A percentile compares a stretch with the other conserved stretches of the same genome.
Conservation (phyloP, 1,284 basidiomycete genomes). For the Trametes hirsuta region DNA sequence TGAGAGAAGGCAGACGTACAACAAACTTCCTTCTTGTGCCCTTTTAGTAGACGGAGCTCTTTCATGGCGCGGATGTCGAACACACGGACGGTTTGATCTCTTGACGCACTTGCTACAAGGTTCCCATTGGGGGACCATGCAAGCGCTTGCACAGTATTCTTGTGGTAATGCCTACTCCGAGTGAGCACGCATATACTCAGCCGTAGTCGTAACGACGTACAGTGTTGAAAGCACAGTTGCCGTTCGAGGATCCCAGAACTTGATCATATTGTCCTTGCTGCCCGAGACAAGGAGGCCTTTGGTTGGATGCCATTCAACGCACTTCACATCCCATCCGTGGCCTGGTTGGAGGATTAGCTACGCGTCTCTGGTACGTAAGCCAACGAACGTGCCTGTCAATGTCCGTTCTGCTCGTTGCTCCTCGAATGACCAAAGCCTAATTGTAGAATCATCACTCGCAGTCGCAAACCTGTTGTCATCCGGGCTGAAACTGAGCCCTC, state of each 20-base stretch:
- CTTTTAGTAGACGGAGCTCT: slow-evolving; percentile 88
- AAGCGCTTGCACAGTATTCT: slow-evolving; percentile 94
- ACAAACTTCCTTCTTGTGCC: slow-evolving; percentile 98
- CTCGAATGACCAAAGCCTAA: slow-evolving; percentile 96
- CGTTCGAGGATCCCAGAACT: slow-evolving; percentile 98
- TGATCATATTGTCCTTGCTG: slow-evolving; percentile 97
- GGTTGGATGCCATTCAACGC: slow-evolving; percentile 97
- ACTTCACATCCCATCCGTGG: slow-evolving; percentile 99
- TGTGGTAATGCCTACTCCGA: slow-evolving; percentile 85
- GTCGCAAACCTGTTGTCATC: slow-evolving; percentile 93
- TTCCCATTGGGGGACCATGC: slow-evolving; percentile 95
- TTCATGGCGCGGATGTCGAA: slow-evolving; percentile 99
- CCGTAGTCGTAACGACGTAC: slow-evolving; percentile 47
- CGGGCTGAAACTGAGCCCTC: slow-evolving; percentile 90
- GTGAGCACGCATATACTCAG: neutral
- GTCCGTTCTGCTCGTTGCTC: slow-evolving; percentile 88
- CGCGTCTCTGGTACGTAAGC: neutral
- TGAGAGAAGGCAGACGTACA: slow-evolving; percentile 50
- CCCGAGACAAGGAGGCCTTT: slow-evolving; percentile 95
- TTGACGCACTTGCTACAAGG: slow-evolving; percentile 89
- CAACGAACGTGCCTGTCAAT: slow-evolving; percentile 64
- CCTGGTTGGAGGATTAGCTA: slow-evolving; percentile 44
- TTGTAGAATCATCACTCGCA: slow-evolving; percentile 92
- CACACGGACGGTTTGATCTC: slow-evolving; percentile 94
- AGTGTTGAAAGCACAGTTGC: slow-evolving; percentile 86